These are phyloP conservation scores for Dactylellina sp. DNA, from an alignment of 2,329 filamentous ascomycete genomes.

Conservation along the genomic window DNA sequence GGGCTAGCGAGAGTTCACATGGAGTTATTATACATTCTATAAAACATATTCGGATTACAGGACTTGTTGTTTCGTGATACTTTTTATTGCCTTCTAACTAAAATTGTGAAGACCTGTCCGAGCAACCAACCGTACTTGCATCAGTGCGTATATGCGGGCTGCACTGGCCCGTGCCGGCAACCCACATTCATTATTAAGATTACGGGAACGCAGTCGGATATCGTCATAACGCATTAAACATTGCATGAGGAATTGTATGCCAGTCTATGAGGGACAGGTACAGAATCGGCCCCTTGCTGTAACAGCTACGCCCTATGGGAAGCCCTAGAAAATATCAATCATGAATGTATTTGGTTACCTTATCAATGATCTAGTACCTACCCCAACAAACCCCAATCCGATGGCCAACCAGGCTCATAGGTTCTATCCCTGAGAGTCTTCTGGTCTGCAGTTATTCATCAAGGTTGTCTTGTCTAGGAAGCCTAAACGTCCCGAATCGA, in stretches of 20 bases:
- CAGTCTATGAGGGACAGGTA: background rate
- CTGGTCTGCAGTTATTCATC: too few relatives aligned
- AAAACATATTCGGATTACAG: background rate
- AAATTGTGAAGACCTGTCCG: too few relatives aligned
- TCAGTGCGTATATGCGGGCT: background rate
- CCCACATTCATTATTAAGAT: slow-evolving; percentile 4
- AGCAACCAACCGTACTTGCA: slow-evolving; percentile 6
- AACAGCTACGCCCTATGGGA: background rate
- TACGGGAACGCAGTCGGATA: background rate
- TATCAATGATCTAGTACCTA: too few relatives aligned
- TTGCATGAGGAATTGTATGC: background rate
- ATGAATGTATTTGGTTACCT: too few relatives aligned
- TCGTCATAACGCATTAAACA: slow-evolving; percentile 19
- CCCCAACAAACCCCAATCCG: too few relatives aligned
- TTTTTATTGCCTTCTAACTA: too few relatives aligned
- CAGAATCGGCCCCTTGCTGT: background rate
- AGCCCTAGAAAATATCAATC: too few relatives aligned
- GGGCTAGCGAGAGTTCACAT: slow-evolving; percentile 9
- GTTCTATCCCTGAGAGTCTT: too few relatives aligned
- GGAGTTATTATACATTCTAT: slow-evolving; percentile 8
- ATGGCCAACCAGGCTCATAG: too few relatives aligned
- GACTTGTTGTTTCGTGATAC: too few relatives aligned
- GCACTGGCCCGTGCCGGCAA: slow-evolving; percentile 16
- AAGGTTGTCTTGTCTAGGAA: too few relatives aligned
- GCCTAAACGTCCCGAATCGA: too few relatives aligned